These are phyloP conservation scores for Suhomyces bribrorum DNA, from an alignment of 1,139 yeast species.

Conservation along the genomic window DNA sequence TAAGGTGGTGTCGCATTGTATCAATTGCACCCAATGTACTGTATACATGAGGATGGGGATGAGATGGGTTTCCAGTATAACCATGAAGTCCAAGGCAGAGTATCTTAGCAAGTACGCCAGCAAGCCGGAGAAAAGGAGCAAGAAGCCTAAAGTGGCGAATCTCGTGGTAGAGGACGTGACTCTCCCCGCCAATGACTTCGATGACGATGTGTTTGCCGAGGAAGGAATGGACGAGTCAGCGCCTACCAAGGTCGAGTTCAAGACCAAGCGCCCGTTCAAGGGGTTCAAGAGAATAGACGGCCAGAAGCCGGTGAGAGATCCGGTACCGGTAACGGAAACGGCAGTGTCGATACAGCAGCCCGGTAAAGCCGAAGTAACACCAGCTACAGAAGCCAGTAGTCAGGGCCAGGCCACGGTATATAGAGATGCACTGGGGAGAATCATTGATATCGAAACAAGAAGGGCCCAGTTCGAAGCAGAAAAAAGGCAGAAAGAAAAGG, in stretches of 20 bases:
- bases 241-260: slow-evolving; percentile 23
- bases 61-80: not conserved
- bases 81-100: slow-evolving; percentile 39
- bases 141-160: slow-evolving; percentile 11
- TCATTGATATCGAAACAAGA: slow-evolving; percentile 42
- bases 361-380: slow-evolving; percentile 1
- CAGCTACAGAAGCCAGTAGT: too few relatives aligned
- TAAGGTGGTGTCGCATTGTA: too few relatives aligned
- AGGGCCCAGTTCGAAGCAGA: slow-evolving; percentile 27
- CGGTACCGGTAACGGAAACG: not conserved
- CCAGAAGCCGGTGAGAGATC: slow-evolving; percentile 1
- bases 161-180: slow-evolving; percentile 19
- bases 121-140: slow-evolving; percentile 19
- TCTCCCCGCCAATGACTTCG: slow-evolving; percentile 10
- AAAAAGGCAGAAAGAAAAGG: slow-evolving; percentile 26
- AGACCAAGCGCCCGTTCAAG: slow-evolving; percentile 18
- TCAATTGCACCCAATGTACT: too few relatives aligned
- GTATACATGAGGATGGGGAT: slow-evolving; percentile 1
- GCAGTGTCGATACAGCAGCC: too few relatives aligned
- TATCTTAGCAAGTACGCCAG: slow-evolving; percentile 52
- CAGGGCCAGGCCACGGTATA: slow-evolving; percentile 47
- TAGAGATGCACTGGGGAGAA: slow-evolving; percentile 61
- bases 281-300: slow-evolving; percentile 46
- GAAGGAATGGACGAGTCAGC: slow-evolving; percentile 27
- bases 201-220: slow-evolving; percentile 13